Evolutionary conservation across 2,329 filamentous ascomycete species (phyloP).

Genomic region (Sarocladium strictum): DNA sequence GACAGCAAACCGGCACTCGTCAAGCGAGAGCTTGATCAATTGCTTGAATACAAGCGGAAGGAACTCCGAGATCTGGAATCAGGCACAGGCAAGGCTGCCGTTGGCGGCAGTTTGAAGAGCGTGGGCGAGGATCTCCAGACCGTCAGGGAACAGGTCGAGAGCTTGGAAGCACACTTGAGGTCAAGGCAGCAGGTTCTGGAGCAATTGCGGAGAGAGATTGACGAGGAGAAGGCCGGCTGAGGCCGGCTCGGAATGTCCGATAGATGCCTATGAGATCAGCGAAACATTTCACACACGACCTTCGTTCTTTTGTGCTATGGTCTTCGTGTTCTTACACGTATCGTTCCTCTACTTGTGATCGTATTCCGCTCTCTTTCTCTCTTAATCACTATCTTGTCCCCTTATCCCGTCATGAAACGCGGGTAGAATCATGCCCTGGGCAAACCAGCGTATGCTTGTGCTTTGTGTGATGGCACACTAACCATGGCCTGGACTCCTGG

Average conservation of each 20-base stretch:
- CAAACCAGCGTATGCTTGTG: too few relatives aligned
- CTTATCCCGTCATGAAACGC: too few relatives aligned
- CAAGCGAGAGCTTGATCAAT: conserved; percentile 87
- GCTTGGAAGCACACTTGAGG: conserved; percentile 75
- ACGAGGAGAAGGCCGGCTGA: conserved; percentile 68
- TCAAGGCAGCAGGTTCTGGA: conserved; percentile 70
- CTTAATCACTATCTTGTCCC: too few relatives aligned
- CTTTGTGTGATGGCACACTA: too few relatives aligned
- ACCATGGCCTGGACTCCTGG: too few relatives aligned
- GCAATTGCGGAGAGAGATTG: conserved; percentile 74
- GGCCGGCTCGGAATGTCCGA: conserved; percentile 15
- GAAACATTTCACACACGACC: too few relatives aligned
- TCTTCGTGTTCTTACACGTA: too few relatives aligned
- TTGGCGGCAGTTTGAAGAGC: conserved; percentile 70
- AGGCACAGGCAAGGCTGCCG: conserved; percentile 61
- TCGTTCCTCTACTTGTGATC: too few relatives aligned
- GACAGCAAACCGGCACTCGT: conserved; percentile 84
- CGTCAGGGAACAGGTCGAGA: conserved; percentile 92
- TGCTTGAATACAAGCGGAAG: conserved; percentile 90
- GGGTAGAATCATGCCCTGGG: too few relatives aligned
- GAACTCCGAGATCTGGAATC: conserved; percentile 70
- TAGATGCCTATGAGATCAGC: not conserved
- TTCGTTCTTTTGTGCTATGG: too few relatives aligned
- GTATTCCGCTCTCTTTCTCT: too few relatives aligned
- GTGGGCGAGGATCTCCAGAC: conserved; percentile 81